Evolutionary conservation across 306 rosid species (phyloP).

Genomic region (Morella rubra): DNA sequence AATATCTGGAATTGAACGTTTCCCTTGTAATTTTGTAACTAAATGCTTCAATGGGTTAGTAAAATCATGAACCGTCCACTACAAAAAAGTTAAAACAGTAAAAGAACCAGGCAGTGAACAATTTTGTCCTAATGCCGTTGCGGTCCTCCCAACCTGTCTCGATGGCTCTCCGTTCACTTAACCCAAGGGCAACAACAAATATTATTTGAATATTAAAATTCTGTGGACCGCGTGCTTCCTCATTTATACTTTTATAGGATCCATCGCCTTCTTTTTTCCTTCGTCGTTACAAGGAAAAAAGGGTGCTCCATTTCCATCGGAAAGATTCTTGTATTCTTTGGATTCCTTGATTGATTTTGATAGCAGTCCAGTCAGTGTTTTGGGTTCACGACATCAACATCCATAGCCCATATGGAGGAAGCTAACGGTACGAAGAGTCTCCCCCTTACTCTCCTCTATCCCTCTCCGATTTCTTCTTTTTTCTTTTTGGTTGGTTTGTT

Average conservation of each 20-base stretch:
- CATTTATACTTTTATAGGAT: background rate
- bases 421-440: constrained; percentile 32
- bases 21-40: no score
- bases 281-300: background rate
- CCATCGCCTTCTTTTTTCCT: background rate
- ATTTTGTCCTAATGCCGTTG: no score
- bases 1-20: no score
- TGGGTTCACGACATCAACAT: background rate
- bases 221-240: background rate
- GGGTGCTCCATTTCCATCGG: background rate
- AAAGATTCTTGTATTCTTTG: background rate
- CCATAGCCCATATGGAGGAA: constrained; percentile 40
- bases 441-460: background rate
- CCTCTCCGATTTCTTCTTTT: background rate
- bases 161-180: no score
- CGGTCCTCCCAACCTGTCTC: no score
- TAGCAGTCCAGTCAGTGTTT: background rate
- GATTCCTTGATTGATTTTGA: background rate
- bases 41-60: no score
- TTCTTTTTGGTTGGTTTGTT: background rate
- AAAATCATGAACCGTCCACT: no score
- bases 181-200: no score
- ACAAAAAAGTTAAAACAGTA: no score
- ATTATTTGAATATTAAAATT: background rate
- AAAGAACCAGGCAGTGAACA: no score